phyloP scores from a whole-genome alignment of 805 yeast species.

The Teunomyces panamensis region DNA sequence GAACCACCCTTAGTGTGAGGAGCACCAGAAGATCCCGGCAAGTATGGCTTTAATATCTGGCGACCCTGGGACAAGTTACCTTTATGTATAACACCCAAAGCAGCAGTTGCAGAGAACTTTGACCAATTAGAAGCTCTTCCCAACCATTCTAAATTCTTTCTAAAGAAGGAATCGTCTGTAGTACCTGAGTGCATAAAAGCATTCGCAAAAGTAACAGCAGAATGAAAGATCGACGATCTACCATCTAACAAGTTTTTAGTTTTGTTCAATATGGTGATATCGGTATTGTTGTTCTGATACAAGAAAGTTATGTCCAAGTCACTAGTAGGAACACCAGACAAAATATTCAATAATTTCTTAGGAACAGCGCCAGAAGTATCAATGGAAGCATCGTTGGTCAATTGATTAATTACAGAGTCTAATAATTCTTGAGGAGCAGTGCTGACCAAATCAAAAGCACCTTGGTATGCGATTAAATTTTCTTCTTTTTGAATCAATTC shows the following conservation, averaged over 20 bases:
- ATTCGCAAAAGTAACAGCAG: slow-evolving; percentile 91
- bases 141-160: slow-evolving; percentile 90
- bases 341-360: slow-evolving; percentile 58
- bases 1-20: slow-evolving; percentile 96
- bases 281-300: slow-evolving; percentile 83
- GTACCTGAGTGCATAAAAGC: slow-evolving; percentile 97
- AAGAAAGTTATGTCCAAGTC: slow-evolving; percentile 88
- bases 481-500: slow-evolving; percentile 52
- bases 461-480: slow-evolving; percentile 74
- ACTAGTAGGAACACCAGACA: slow-evolving; percentile 91
- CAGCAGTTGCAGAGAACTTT: slow-evolving; percentile 95
- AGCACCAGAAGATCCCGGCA: slow-evolving; percentile 78
- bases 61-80: slow-evolving; percentile 92
- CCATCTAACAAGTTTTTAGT: slow-evolving; percentile 84
- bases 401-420: slow-evolving; percentile 47
- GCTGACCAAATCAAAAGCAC: slow-evolving; percentile 90
- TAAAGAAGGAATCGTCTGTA: slow-evolving; percentile 87
- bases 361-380: slow-evolving; percentile 21
- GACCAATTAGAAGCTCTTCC: slow-evolving; percentile 99
- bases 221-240: slow-evolving; percentile 89
- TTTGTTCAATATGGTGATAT: slow-evolving; percentile 73
- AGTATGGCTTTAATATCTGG: slow-evolving; percentile 81
- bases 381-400: slow-evolving; percentile 28
- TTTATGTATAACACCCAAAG: slow-evolving; percentile 93
- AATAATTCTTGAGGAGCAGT: slow-evolving; percentile 89